Evolutionary conservation across 2,329 filamentous ascomycete species (phyloP).

Genomic region (Parascedosporium putredinis): DNA sequence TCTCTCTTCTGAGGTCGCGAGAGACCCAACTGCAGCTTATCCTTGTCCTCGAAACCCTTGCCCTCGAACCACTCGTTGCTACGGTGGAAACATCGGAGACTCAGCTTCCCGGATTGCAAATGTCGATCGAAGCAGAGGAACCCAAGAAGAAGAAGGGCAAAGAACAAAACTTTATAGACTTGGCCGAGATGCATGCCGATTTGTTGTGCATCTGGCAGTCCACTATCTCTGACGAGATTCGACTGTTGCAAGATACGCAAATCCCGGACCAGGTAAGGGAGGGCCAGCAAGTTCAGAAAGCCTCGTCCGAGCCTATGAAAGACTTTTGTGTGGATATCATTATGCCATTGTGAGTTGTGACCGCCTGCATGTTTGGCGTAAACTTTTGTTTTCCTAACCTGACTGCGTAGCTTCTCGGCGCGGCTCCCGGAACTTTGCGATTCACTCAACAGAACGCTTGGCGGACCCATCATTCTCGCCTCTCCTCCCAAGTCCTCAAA

Average conservation of each 20-base stretch:
- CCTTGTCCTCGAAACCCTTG: constrained; percentile 64
- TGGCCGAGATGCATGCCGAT: constrained; percentile 66
- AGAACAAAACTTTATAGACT: constrained; percentile 52
- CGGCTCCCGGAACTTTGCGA: constrained; percentile 64
- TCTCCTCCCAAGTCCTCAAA: constrained; percentile 41
- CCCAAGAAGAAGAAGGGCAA: constrained; percentile 39
- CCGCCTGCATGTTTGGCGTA: too few relatives aligned
- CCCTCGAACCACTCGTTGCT: constrained; percentile 48
- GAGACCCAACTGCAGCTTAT: constrained; percentile 78
- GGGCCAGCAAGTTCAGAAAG: constrained; percentile 27
- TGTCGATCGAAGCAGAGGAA: constrained; percentile 10
- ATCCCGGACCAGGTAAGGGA: constrained; percentile 20
- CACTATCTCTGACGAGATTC: constrained; percentile 50
- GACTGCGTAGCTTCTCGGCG: constrained; percentile 53
- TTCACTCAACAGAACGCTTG: constrained; percentile 63
- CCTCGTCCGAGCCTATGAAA: constrained; percentile 51
- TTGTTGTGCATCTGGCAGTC: constrained; percentile 78
- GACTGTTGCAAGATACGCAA: constrained; percentile 39
- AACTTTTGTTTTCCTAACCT: too few relatives aligned
- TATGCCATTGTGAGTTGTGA: constrained; percentile 61
- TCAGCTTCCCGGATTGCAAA: constrained; percentile 14
- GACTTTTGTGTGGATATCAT: constrained; percentile 76
- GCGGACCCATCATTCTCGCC: constrained; percentile 51
- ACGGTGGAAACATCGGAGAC: constrained; percentile 29
- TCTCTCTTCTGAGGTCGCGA: constrained; percentile 57